phyloP scores from a whole-genome alignment of 106 monocot species.

The Allium fistulosum region DNA sequence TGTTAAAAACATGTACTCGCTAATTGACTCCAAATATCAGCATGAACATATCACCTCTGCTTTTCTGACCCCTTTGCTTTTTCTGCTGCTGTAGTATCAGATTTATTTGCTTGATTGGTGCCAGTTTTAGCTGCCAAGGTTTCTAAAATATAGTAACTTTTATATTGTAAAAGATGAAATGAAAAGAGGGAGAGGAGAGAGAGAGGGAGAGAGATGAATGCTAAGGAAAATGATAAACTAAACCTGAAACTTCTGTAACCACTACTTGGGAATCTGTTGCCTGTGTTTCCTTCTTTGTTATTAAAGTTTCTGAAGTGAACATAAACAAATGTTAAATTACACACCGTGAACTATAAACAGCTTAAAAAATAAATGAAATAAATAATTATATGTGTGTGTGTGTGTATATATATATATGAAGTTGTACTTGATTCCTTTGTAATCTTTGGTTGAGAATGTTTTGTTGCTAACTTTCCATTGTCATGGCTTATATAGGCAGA shows the following conservation, averaged over 20 bases:
- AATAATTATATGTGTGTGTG: too few species aligned
- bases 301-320: too few species aligned
- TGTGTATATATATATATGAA: too few species aligned
- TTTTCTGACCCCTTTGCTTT: conserved; percentile 47
- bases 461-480: conserved; percentile 1
- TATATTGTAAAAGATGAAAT: neutral
- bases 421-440: neutral
- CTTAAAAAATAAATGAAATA: too few species aligned
- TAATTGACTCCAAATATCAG: too few species aligned
- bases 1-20: too few species aligned
- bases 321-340: too few species aligned
- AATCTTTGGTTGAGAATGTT: neutral
- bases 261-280: neutral
- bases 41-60: conserved; percentile 40
- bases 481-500: neutral
- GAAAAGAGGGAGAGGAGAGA: neutral
- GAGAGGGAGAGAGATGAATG: neutral
- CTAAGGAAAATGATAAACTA: conserved; percentile 10
- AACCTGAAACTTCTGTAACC: neutral
- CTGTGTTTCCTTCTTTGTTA: too few species aligned
- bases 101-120: neutral
- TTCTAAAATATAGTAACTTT: conserved; percentile 21
- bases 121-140: neutral
- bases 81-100: conserved; percentile 8
- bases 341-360: too few species aligned